These are phyloP conservation scores for Elasticomyces elasticus DNA, from an alignment of 495 filamentous ascomycete genomes.

Conservation along the genomic window DNA sequence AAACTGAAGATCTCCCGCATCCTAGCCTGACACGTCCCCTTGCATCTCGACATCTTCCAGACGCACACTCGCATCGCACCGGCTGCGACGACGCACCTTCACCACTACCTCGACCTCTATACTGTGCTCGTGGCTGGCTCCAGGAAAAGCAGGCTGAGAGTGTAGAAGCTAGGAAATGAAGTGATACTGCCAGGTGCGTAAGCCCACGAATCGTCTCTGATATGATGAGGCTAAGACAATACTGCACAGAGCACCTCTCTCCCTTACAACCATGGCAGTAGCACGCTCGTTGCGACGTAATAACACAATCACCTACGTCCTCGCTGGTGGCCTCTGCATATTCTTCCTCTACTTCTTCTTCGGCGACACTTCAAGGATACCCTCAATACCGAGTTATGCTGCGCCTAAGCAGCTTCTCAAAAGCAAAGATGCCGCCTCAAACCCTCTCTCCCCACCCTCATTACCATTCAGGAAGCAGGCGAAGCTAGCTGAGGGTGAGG, in stretches of 20 bases:
- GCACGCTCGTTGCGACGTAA: conserved; percentile 32
- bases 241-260: background rate
- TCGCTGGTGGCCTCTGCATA: conserved; percentile 49
- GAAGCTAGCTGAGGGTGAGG: conserved; percentile 38
- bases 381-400: conserved; percentile 4
- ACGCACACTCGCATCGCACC: background rate
- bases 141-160: background rate
- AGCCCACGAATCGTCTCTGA: background rate
- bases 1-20: no score
- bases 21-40: background rate
- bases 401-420: conserved; percentile 24
- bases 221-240: background rate
- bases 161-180: no score
- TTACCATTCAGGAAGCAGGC: conserved; percentile 65
- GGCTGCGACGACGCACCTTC: background rate
- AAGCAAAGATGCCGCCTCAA: conserved; percentile 52
- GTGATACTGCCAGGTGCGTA: background rate
- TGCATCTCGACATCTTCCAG: background rate
- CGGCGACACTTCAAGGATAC: conserved; percentile 32
- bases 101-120: background rate
- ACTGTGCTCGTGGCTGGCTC: background rate
- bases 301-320: conserved; percentile 55
- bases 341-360: conserved; percentile 60
- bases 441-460: conserved; percentile 71
- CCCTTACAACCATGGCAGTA: conserved; percentile 17